Base-by-base conservation (phyloP, 805 yeast species). In the Groenewaldozyma tartarivorans region DNA sequence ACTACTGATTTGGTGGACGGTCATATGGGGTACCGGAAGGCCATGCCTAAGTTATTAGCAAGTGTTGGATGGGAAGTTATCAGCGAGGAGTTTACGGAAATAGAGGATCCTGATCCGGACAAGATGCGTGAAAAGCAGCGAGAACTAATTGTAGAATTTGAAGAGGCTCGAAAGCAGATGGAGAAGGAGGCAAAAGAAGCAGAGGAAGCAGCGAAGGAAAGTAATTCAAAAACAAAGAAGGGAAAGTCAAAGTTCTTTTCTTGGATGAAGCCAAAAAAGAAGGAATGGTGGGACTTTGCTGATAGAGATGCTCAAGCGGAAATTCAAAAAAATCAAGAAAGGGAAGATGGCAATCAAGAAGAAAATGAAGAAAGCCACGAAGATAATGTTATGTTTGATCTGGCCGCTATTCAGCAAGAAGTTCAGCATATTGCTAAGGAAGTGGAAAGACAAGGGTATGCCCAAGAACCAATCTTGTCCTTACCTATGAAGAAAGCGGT, bases 1-100 rank as follows among this genome's bases (percentile, higher is more conserved):
- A 85, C 94, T 54, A 83, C 97, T 0, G 86, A 79, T 16, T 53
- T 69, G 40, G 95, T 90, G 3, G 87, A 82, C 45, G 98, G 98
- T 1, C 98, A 92, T 64, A 85, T 92, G 96, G 86, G 82, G n/a
- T 92, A 92, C 62, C 81, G 98, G 64, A 81, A 81, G 47, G 87
- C 86, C 9, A 86, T 92, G 73, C 99, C 99, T 1, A 76, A 75
- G 51, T 68, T 92, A 34, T 58, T 92, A 48, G 72, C 73, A 47
- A 61, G 64, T 38, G 52, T 84, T 32, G 88, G 83, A 3, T 81
- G 94, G 77, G 81, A 83, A 41, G 86, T 92, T 3, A 58, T 87
- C 33, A 75, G 81, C 47, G 98, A 92, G 44, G 95, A 88, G 57
- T 92, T 92, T 56, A 80, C 83, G 16, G 98, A 92, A 60, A 88